These are phyloP conservation scores for Clarireedia monteithiana DNA, from an alignment of 2,329 filamentous ascomycete genomes.

Conservation along the genomic window DNA sequence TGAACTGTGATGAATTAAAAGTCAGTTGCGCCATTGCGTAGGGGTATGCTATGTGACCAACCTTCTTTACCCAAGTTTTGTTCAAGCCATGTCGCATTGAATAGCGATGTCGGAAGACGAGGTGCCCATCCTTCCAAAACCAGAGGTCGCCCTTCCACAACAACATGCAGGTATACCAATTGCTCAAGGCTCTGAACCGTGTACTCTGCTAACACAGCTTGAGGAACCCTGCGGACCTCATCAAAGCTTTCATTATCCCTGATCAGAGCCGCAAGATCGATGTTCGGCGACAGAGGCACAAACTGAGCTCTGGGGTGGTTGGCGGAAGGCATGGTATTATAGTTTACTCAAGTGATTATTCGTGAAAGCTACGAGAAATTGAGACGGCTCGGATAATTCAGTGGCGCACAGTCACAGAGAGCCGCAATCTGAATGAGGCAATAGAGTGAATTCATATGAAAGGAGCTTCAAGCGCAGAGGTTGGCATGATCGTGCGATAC, in stretches of 20 bases:
- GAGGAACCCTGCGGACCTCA: slow-evolving; percentile 74
- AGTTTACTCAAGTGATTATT: neutral
- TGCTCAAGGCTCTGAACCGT: slow-evolving; percentile 78
- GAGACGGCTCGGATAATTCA: neutral
- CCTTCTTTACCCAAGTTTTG: slow-evolving; percentile 72
- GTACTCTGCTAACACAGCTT: slow-evolving; percentile 68
- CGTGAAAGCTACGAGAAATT: neutral
- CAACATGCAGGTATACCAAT: slow-evolving; percentile 68
- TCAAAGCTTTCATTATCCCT: slow-evolving; percentile 77
- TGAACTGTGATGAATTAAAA: slow-evolving; percentile 51
- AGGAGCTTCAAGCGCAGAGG: no score
- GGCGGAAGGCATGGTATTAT: slow-evolving; percentile 58
- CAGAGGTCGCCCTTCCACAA: slow-evolving; percentile 81
- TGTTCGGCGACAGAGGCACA: slow-evolving; percentile 79
- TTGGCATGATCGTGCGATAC: no score
- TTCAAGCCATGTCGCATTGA: slow-evolving; percentile 74
- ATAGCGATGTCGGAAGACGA: slow-evolving; percentile 66
- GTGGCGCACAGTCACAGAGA: neutral
- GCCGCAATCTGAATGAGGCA: no score
- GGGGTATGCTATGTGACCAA: slow-evolving; percentile 33
- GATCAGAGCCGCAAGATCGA: slow-evolving; percentile 70
- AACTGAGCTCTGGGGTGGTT: slow-evolving; percentile 80
- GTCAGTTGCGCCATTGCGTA: slow-evolving; percentile 1
- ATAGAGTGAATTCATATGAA: no score
- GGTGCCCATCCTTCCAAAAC: slow-evolving; percentile 86